These are phyloP conservation scores for Drechslerella stenobrocha DNA, from an alignment of 2,329 filamentous ascomycete species.

Conservation along the genomic window DNA sequence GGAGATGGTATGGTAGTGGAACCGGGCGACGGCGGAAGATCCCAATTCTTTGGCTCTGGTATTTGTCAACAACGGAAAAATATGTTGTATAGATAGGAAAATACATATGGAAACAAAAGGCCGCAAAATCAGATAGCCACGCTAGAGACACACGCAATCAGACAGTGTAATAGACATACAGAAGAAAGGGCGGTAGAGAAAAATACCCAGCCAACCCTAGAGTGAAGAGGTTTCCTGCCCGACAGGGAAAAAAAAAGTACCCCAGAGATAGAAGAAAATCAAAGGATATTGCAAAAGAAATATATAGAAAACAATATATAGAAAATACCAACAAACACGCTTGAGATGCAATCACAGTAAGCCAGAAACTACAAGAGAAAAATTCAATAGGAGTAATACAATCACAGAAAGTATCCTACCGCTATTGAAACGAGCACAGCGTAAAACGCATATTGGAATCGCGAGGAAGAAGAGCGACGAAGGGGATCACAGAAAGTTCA, in stretches of 20 bases:
- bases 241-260: conserved; percentile 33
- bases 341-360: conserved; percentile 30
- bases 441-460: no score
- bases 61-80: neutral
- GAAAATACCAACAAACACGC: conserved; percentile 32
- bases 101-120: conserved; percentile 10
- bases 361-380: neutral
- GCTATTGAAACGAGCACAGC: neutral
- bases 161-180: conserved; percentile 16
- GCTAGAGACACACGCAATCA: neutral
- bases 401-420: conserved; percentile 44
- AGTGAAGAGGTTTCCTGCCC: conserved; percentile 47
- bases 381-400: conserved; percentile 41
- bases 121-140: conserved; percentile 4
- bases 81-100: conserved; percentile 22
- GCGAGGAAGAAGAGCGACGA: conserved; percentile 7
- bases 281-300: neutral
- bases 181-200: conserved; percentile 8
- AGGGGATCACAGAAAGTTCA: conserved; percentile 14
- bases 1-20: no score
- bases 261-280: conserved; percentile 4
- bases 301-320: neutral
- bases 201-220: conserved; percentile 10
- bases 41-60: neutral
- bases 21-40: neutral